Evolutionary conservation across 1,139 yeast species (phyloP).

Genomic region (Geotrichum phurueaensis): DNA sequence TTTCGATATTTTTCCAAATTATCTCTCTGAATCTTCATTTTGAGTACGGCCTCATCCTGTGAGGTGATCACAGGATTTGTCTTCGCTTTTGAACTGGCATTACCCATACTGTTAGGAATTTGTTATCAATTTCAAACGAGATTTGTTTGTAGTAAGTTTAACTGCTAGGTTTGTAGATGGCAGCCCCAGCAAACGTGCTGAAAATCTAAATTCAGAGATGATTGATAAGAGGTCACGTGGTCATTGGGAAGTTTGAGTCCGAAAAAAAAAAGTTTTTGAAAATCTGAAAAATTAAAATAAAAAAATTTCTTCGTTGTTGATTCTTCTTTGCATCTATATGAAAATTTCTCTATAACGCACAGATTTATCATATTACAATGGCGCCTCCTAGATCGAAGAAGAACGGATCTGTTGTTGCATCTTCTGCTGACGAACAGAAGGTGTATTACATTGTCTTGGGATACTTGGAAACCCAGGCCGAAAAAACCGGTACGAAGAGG

Average conservation of each 20-base stretch:
- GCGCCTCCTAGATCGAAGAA: constrained; percentile 11
- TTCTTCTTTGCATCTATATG: neutral
- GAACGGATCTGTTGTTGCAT: constrained; percentile 2
- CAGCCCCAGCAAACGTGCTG: neutral
- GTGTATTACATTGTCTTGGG: constrained; percentile 25
- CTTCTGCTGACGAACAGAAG: constrained; percentile 16
- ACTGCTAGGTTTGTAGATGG: neutral
- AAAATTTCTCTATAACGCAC: neutral
- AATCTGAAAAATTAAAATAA: neutral
- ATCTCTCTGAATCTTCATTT: constrained; percentile 83
- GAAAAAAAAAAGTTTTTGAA: neutral
- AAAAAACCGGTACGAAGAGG: constrained; percentile 10
- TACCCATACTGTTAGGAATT: constrained; percentile 11
- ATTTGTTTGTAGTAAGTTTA: neutral
- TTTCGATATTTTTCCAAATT: constrained; percentile 70
- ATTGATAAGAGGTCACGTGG: neutral
- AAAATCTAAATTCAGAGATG: neutral
- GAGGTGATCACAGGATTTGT: constrained; percentile 46
- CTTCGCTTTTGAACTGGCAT: constrained; percentile 13
- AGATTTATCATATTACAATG: constrained; percentile 4
- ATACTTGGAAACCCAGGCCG: constrained; percentile 21
- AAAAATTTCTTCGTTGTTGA: neutral
- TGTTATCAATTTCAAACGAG: neutral
- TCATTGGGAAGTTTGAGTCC: neutral
- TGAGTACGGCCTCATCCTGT: constrained; percentile 80